These are phyloP conservation scores for Boletus mariae DNA, from an alignment of 1,284 basidiomycete genomes.

Conservation along the genomic window DNA sequence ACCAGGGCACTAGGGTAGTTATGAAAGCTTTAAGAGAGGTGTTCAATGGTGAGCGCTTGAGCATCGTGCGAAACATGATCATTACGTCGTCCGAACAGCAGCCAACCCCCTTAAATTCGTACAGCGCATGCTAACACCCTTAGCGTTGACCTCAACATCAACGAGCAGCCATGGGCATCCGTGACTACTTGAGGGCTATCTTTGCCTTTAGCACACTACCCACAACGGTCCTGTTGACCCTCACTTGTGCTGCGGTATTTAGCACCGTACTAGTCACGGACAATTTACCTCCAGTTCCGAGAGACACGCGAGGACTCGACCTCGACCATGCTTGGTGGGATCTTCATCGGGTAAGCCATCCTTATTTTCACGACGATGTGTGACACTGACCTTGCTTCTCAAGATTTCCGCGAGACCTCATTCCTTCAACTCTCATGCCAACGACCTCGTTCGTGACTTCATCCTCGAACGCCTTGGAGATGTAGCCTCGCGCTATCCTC, in stretches of 20 bases:
- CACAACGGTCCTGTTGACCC: constrained; percentile 47
- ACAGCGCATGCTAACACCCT: background rate
- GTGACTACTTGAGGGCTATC: constrained; percentile 18
- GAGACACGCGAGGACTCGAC: constrained; percentile 48
- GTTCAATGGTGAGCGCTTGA: too few species aligned
- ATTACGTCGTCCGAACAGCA: background rate
- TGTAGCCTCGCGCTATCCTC: constrained; percentile 40
- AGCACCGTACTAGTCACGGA: constrained; percentile 53
- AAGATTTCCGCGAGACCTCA: constrained; percentile 68
- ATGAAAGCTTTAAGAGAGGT: too few species aligned
- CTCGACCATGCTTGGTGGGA: constrained; percentile 58
- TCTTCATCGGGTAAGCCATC: constrained; percentile 49
- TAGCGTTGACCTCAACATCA: background rate
- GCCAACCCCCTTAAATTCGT: background rate
- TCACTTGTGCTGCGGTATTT: constrained; percentile 54
- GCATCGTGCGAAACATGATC: background rate
- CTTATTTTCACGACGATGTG: background rate
- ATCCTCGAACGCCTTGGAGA: constrained; percentile 51
- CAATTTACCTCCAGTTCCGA: constrained; percentile 46
- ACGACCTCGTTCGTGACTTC: constrained; percentile 60
- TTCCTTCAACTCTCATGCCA: constrained; percentile 72
- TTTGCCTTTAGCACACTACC: constrained; percentile 41
- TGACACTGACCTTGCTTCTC: background rate
- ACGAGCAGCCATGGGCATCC: constrained; percentile 20
- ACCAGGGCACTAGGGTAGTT: too few species aligned